Evolutionary conservation across 768 basidiomycete species (phyloP), one percentile per base, ranked within the genome.

Genomic region (Boletus tomentosulus): DNA sequence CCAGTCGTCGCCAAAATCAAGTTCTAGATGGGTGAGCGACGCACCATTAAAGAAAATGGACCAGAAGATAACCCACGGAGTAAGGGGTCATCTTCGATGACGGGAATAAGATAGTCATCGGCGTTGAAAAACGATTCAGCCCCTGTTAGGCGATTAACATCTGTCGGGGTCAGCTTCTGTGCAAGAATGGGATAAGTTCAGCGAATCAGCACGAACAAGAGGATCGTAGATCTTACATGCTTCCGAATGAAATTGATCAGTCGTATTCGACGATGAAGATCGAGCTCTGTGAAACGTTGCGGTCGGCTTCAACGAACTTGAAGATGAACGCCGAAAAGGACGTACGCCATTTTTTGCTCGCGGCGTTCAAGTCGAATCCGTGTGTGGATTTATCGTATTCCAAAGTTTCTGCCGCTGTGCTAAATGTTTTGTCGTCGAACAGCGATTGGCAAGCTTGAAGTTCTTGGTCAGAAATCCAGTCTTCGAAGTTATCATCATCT

Each of bases 161-260:
- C 73, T 8, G 66, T 56, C 6, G 83, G 68, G 9, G 77, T 68
- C 46, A 77, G 72, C 70, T 80, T 84, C 89, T 91, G 66, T 3
- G 53, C 33, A 37, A 50, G 37, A 61, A 30, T 33, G 51, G 28
- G 2, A 34, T 30, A 48, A 51, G 44, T 33, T 50, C 8, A 3
- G 27, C 3, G 15, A 0, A 35, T 48, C 8, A 2, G 27, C 4
- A 11, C 0, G 33, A 41, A 46, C 19, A 22, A 9, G 37, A 45
- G 42, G 5, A 42, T 16, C 11, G 8, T 5, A 1, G 15, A 25
- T 37, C 64, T 51, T 50, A 90, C 92, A 70, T 83, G 80, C 71
- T 82, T 87, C 53, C 94, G 76, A 64, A 96, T 92, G 70, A 80
- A 89, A 68, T 97, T 97, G 71, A 97, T 83, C 48, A 97, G 71